Conservation (phyloP, 768 basidiomycete genomes). For the Pleurotus tuber-regium region DNA sequence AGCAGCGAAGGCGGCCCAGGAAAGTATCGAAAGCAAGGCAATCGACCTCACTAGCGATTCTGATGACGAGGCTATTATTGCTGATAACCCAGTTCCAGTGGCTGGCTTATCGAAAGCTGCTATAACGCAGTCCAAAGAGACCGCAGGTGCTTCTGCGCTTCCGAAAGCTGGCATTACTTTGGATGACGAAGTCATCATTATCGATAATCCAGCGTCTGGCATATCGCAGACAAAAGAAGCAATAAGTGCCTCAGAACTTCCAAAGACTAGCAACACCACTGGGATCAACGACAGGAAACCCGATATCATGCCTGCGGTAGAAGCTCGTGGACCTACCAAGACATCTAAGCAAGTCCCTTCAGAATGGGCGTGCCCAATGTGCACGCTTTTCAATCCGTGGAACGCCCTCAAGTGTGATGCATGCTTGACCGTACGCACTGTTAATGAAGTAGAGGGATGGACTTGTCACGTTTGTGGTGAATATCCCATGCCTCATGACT, state of each 20-base stretch:
- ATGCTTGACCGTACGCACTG: conserved; percentile 41
- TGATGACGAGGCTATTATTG: conserved; percentile 34
- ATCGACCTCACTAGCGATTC: conserved; percentile 54
- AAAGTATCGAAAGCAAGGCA: conserved; percentile 58
- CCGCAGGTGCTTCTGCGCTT: conserved; percentile 11
- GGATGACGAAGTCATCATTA: not conserved
- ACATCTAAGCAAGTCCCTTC: conserved; percentile 6
- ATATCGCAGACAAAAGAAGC: no score
- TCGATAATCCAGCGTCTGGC: not conserved
- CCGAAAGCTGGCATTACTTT: not conserved
- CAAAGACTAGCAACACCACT: not conserved
- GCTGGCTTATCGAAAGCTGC: conserved; percentile 23
- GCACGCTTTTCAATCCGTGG: conserved; percentile 64
- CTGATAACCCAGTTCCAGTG: conserved; percentile 21
- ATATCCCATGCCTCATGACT: conserved; percentile 54
- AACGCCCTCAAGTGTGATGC: conserved; percentile 56
- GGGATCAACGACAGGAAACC: no score
- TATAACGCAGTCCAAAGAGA: conserved; percentile 12
- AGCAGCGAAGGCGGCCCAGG: conserved; percentile 65
- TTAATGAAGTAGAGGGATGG: conserved; percentile 47
- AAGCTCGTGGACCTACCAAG: conserved; percentile 1
- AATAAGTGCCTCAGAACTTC: not conserved
- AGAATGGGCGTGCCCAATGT: conserved; percentile 54
- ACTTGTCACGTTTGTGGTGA: conserved; percentile 64
- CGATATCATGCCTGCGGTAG: not conserved